Percentiles rank a stretch among this genome's conserved stretches.
These are phyloP conservation scores for Rhododendron kiyosumense DNA, from an alignment of 148 eudicot genomes.

Conservation along the genomic window DNA sequence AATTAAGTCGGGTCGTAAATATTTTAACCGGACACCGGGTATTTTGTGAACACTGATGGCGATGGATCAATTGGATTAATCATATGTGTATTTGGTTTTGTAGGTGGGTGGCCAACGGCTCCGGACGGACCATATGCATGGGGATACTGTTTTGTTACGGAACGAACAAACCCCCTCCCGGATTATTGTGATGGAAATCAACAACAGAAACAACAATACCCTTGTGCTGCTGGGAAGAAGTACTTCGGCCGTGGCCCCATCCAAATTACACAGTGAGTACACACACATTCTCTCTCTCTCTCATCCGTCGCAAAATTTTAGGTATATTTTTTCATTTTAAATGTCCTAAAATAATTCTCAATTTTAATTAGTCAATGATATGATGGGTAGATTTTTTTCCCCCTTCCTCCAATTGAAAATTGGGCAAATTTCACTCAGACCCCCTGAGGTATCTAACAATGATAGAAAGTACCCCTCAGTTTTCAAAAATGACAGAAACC, in stretches of 20 bases:
- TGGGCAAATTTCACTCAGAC: too few relatives aligned
- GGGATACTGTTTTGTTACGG: slow-evolving; percentile 37
- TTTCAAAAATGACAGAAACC: too few relatives aligned
- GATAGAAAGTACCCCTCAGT: rapidly evolving
- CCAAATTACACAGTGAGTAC: slow-evolving; percentile 43
- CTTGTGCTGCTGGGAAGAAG: slow-evolving; percentile 41
- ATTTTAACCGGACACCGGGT: too few relatives aligned
- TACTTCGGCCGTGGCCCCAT: slow-evolving; percentile 61
- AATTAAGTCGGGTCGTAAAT: too few relatives aligned
- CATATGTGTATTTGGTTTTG: slow-evolving; percentile 26
- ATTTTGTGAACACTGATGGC: too few relatives aligned
- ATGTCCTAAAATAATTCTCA: neutral
- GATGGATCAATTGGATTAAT: slow-evolving; percentile 25
- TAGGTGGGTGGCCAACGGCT: slow-evolving; percentile 60
- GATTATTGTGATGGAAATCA: slow-evolving; percentile 16
- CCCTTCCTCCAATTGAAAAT: too few relatives aligned
- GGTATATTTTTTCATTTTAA: too few relatives aligned
- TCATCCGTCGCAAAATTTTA: too few relatives aligned
- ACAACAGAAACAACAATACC: slow-evolving; percentile 15
- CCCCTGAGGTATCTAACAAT: rapidly evolving
- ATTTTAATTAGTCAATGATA: neutral
- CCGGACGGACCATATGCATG: slow-evolving; percentile 64
- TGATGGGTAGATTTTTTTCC: neutral
- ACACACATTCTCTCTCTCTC: too few relatives aligned
- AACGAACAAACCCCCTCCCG: slow-evolving; percentile 8